phyloP scores from a whole-genome alignment of 2,329 filamentous ascomycete genomes.

The Monilinia fructigena region DNA sequence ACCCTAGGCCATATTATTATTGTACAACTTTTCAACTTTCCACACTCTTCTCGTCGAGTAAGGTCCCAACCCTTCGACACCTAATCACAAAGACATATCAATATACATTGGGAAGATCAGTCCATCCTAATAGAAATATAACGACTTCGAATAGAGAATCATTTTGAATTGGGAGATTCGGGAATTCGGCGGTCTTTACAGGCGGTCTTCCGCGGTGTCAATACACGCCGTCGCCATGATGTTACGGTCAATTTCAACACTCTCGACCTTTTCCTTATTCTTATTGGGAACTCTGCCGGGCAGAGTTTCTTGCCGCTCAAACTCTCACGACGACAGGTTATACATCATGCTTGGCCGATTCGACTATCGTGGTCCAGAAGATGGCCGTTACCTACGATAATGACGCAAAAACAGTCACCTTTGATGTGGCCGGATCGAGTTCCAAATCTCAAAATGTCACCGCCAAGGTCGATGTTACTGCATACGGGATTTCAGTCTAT shows the following conservation, averaged over 20 bases:
- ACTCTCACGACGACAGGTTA: slow-evolving; percentile 81
- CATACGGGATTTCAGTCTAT: slow-evolving; percentile 79
- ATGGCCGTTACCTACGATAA: slow-evolving; percentile 79
- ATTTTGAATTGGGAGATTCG: background rate
- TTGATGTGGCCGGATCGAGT: slow-evolving; percentile 80
- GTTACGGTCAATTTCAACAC: slow-evolving; percentile 35
- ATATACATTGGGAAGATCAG: slow-evolving; percentile 5
- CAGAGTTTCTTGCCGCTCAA: slow-evolving; percentile 60
- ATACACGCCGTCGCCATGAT: slow-evolving; percentile 32
- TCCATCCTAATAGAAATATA: slow-evolving; percentile 11
- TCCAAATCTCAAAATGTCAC: slow-evolving; percentile 73
- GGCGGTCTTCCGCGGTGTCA: slow-evolving; percentile 21
- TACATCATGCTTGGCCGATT: slow-evolving; percentile 63
- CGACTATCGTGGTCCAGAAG: slow-evolving; percentile 66
- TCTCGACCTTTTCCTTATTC: slow-evolving; percentile 36
- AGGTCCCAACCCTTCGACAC: slow-evolving; percentile 15
- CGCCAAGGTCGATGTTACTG: slow-evolving; percentile 49
- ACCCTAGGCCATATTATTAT: slow-evolving; percentile 51
- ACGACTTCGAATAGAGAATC: slow-evolving; percentile 1
- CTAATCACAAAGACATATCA: slow-evolving; percentile 20
- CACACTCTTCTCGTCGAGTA: background rate
- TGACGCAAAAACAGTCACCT: slow-evolving; percentile 67
- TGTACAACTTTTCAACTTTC: slow-evolving; percentile 22
- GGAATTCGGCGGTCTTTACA: slow-evolving; percentile 9
- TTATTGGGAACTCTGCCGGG: slow-evolving; percentile 36